Evolutionary conservation across 805 yeast species (phyloP).

Genomic region (Lachancea mirantina): DNA sequence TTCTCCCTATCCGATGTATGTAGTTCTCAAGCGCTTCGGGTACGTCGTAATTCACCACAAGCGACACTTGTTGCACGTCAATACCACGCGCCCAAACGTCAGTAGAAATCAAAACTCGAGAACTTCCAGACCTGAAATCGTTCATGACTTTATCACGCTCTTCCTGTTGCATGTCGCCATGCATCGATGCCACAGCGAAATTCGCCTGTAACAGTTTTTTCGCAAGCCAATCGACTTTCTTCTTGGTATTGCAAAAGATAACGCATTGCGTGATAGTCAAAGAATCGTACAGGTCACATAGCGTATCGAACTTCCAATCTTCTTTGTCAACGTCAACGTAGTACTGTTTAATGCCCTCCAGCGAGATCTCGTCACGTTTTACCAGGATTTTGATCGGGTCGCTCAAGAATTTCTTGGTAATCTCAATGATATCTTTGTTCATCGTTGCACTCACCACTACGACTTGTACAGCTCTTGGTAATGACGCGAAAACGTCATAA

Average conservation of each 20-base stretch:
- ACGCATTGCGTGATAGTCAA: conserved; percentile 95
- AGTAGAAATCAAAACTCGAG: conserved; percentile 87
- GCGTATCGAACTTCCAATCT: conserved; percentile 89
- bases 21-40: conserved; percentile 89
- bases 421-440: conserved; percentile 86
- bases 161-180: conserved; percentile 90
- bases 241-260: conserved; percentile 92
- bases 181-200: conserved; percentile 91
- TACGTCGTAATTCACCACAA: conserved; percentile 89
- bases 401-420: conserved; percentile 88
- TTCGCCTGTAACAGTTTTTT: conserved; percentile 65
- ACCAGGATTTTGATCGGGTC: conserved; percentile 92
- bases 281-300: conserved; percentile 92
- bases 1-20: conserved; percentile 96
- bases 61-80: conserved; percentile 94
- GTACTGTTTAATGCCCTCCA: conserved; percentile 94
- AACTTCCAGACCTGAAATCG: conserved; percentile 90
- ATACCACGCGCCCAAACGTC: conserved; percentile 97
- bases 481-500: conserved; percentile 81
- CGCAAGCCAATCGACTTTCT: conserved; percentile 86
- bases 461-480: conserved; percentile 88
- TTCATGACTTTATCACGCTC: conserved; percentile 94
- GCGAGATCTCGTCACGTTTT: conserved; percentile 89
- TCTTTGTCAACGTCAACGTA: conserved; percentile 87
- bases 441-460: conserved; percentile 92